phyloP scores from a whole-genome alignment of 805 yeast species.

The Saturnispora gosingensis region DNA sequence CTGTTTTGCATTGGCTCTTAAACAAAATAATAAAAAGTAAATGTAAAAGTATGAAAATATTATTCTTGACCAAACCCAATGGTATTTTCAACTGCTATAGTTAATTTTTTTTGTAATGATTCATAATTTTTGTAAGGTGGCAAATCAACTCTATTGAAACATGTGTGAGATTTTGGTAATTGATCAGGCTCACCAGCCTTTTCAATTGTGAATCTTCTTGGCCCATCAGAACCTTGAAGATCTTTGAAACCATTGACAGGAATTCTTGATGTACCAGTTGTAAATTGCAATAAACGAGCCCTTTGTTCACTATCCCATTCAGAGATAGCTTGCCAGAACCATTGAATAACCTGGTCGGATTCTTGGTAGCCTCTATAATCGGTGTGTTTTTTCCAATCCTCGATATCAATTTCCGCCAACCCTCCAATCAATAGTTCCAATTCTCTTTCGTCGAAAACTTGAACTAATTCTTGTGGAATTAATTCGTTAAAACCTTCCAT shows the following conservation, averaged over 20 bases:
- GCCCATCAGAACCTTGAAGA: slow-evolving; percentile 98
- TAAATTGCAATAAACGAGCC: slow-evolving; percentile 90
- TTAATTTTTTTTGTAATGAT: slow-evolving; percentile 76
- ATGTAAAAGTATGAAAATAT: neutral
- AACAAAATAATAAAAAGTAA: neutral
- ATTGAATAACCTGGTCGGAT: slow-evolving; percentile 90
- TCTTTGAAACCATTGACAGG: slow-evolving; percentile 99
- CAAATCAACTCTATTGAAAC: slow-evolving; percentile 97
- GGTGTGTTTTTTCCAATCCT: slow-evolving; percentile 98
- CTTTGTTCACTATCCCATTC: slow-evolving; percentile 96
- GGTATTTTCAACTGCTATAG: slow-evolving; percentile 96
- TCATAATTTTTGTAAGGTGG: slow-evolving; percentile 89
- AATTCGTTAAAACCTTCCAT: slow-evolving; percentile 96
- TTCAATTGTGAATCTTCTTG: slow-evolving; percentile 96
- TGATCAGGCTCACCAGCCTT: slow-evolving; percentile 93
- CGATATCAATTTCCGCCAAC: slow-evolving; percentile 93
- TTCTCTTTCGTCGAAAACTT: slow-evolving; percentile 96
- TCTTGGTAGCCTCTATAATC: slow-evolving; percentile 98
- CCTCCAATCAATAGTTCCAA: slow-evolving; percentile 96
- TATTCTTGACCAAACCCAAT: slow-evolving; percentile 98
- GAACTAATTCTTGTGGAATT: slow-evolving; percentile 92
- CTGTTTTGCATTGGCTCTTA: neutral
- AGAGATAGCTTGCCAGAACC: slow-evolving; percentile 95
- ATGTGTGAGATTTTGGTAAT: slow-evolving; percentile 94
- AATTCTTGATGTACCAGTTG: slow-evolving; percentile 98